Percentiles rank a stretch among this genome's conserved stretches.
Conservation (phyloP, 805 yeast genomes). For the Saccharomycopsis selenospora region DNA sequence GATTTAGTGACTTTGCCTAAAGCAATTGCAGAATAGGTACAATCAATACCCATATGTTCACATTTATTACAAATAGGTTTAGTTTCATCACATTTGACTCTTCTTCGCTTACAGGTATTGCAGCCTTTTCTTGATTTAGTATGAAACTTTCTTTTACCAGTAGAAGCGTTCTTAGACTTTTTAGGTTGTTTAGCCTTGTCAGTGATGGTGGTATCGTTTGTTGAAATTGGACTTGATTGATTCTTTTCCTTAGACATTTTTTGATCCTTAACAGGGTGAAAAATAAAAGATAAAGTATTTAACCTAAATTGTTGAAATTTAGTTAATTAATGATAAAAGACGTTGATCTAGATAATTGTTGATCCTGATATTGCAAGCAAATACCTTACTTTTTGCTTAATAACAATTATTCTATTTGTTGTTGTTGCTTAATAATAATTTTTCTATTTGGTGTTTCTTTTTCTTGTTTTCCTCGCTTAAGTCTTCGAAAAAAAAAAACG, state of each 20-base stretch:
- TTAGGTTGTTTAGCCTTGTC: neutral
- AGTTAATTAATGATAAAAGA: too few relatives aligned
- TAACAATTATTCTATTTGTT: too few relatives aligned
- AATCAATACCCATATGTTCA: conserved; percentile 65
- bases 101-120: conserved; percentile 76
- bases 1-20: conserved; percentile 5
- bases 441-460: too few relatives aligned
- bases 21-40: conserved; percentile 44
- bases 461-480: too few relatives aligned
- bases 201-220: neutral
- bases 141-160: conserved; percentile 81
- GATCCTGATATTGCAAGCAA: too few relatives aligned
- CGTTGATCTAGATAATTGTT: too few relatives aligned
- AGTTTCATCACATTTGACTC: conserved; percentile 89
- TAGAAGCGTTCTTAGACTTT: conserved; percentile 31
- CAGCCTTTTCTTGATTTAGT: conserved; percentile 87
- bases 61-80: conserved; percentile 80
- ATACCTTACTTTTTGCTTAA: too few relatives aligned
- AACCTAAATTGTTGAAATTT: conserved; percentile 3
- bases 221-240: neutral
- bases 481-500: too few relatives aligned
- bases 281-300: too few relatives aligned
- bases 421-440: too few relatives aligned
- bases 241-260: neutral
- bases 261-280: neutral